These are phyloP conservation scores for Elsinoe batatas DNA, from an alignment of 2,329 filamentous ascomycete genomes.

Conservation along the genomic window DNA sequence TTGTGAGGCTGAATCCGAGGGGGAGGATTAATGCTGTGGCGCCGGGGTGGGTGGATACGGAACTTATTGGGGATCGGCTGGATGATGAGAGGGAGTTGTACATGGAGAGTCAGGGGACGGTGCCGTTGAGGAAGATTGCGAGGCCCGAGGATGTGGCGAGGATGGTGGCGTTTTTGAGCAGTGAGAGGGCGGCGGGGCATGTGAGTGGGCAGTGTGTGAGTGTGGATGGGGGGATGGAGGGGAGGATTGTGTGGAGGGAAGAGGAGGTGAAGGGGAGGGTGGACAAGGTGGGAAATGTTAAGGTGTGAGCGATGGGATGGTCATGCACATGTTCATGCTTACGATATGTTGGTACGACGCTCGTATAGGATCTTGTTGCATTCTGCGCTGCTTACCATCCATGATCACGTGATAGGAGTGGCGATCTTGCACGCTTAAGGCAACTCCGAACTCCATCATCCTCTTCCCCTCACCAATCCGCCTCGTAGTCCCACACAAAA, in stretches of 20 bases:
- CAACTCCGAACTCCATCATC: constrained; percentile 5
- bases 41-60: constrained; percentile 40
- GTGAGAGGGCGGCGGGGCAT: constrained; percentile 43
- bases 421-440: neutral
- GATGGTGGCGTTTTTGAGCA: constrained; percentile 41
- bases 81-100: constrained; percentile 43
- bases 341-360: neutral
- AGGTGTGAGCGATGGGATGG: neutral
- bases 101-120: constrained; percentile 41
- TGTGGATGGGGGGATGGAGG: constrained; percentile 44
- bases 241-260: constrained; percentile 40
- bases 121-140: constrained; percentile 39
- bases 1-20: constrained; percentile 40
- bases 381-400: neutral
- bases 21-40: constrained; percentile 46
- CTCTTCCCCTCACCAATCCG: neutral
- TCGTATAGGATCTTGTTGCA: neutral
- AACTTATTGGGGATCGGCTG: constrained; percentile 39
- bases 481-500: neutral
- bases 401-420: neutral
- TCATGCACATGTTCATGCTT: too few species aligned
- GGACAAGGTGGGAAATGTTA: neutral
- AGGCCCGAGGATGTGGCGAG: constrained; percentile 41
- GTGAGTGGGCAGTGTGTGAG: constrained; percentile 45
- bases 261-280: constrained; percentile 27